Conservation (phyloP, 2,329 filamentous ascomycete genomes). For the Pseudogymnoascus verrucosus region DNA sequence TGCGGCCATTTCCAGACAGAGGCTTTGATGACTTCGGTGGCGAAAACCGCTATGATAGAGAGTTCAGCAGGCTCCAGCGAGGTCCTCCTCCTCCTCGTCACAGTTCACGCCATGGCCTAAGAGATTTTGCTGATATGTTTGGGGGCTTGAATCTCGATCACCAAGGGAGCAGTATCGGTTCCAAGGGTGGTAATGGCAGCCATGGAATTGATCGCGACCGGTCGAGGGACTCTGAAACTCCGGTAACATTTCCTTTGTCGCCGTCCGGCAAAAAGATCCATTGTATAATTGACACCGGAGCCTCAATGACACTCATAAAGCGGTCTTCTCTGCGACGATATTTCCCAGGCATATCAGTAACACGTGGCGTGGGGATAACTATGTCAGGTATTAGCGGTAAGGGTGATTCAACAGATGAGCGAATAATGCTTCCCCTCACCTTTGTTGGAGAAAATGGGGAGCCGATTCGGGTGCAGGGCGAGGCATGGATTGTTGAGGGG, state of each 20-base stretch:
- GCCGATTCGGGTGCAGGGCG: background rate
- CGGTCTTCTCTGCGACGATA: background rate
- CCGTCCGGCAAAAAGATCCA: background rate
- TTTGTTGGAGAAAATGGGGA: background rate
- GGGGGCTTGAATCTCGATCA: background rate
- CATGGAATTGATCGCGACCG: background rate
- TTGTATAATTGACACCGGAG: slow-evolving; percentile 8
- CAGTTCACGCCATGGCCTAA: background rate
- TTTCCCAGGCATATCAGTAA: background rate
- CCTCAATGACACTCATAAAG: slow-evolving; percentile 11
- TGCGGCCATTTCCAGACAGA: background rate
- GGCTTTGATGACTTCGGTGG: background rate
- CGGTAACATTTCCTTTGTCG: background rate
- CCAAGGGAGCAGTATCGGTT: background rate
- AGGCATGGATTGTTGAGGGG: slow-evolving; percentile 1
- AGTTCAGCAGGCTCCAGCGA: background rate
- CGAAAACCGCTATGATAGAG: background rate
- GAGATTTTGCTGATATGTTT: background rate
- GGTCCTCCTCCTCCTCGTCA: background rate
- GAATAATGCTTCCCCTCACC: background rate
- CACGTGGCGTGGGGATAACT: background rate
- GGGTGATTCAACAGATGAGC: background rate
- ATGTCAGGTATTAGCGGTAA: background rate
- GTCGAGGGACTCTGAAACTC: background rate
- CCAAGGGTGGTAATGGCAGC: background rate